Evolutionary conservation across 179 eudicot genomes (phyloP).

Genomic region (Beta corolliflora): DNA sequence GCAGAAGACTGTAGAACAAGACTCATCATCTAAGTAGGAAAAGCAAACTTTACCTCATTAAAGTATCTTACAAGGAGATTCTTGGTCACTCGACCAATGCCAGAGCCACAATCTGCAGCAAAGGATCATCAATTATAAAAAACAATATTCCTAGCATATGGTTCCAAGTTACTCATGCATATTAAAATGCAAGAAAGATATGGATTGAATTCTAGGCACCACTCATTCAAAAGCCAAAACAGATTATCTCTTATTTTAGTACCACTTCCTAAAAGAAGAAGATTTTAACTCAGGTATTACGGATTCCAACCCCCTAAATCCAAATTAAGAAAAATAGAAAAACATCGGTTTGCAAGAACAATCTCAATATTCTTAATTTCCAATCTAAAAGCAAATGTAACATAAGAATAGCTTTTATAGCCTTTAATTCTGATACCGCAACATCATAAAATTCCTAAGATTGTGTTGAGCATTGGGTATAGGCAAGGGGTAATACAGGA

Average conservation of each 20-base stretch:
- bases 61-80: slow-evolving; percentile 92
- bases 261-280: neutral
- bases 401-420: too few species aligned
- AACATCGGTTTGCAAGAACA: neutral
- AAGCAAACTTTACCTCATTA: slow-evolving; percentile 57
- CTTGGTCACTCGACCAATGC: slow-evolving; percentile 92
- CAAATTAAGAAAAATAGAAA: neutral
- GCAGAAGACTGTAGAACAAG: neutral
- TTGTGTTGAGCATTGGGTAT: too few species aligned
- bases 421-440: too few species aligned
- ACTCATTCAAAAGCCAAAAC: neutral
- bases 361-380: too few species aligned
- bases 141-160: slow-evolving; percentile 6
- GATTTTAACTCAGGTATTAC: neutral
- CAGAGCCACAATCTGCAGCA: slow-evolving; percentile 96
- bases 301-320: neutral
- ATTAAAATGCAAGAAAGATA: neutral
- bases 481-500: too few species aligned
- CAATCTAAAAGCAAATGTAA: too few species aligned
- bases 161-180: neutral
- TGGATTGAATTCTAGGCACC: neutral
- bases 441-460: too few species aligned
- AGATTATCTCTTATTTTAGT: neutral
- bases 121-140: neutral
- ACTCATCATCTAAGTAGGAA: neutral